A percentile compares a stretch with the other conserved stretches of the same genome.
Evolutionary conservation across 345 rosid species (phyloP).

Genomic region (Reutealis trisperma): DNA sequence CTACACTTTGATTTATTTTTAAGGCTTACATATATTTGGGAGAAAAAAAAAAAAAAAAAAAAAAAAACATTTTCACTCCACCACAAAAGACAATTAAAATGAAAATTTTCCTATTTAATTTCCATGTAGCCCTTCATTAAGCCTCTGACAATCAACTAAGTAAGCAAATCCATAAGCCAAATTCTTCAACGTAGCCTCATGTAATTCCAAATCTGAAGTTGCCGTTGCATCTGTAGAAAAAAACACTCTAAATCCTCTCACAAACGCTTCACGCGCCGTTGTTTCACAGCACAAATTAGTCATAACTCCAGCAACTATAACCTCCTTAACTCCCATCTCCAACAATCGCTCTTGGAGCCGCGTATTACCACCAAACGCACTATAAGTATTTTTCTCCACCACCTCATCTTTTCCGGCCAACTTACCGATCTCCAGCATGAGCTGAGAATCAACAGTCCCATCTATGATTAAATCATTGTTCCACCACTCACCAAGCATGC

Average conservation of each 20-base stretch:
- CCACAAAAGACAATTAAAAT: not conserved
- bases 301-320: constrained; percentile 73
- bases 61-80: not conserved
- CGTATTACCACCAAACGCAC: constrained; percentile 54
- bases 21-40: too few species aligned
- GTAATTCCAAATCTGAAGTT: constrained; percentile 54
- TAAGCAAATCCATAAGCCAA: constrained; percentile 74
- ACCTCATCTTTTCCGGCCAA: constrained; percentile 38
- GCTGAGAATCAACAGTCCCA: constrained; percentile 57
- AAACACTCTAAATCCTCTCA: constrained; percentile 70
- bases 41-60: too few species aligned
- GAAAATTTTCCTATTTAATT: not conserved
- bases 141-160: constrained; percentile 54
- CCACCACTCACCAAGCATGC: constrained; percentile 82
- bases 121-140: not conserved
- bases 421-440: constrained; percentile 47
- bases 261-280: constrained; percentile 80
- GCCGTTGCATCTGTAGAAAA: constrained; percentile 82
- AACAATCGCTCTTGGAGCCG: constrained; percentile 51
- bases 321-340: constrained; percentile 66
- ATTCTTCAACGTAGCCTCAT: constrained; percentile 63
- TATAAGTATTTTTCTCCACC: constrained; percentile 73
- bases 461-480: constrained; percentile 50
- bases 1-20: too few species aligned
- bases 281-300: constrained; percentile 85